These are phyloP conservation scores for Lachnellula cervina DNA, from an alignment of 2,329 filamentous ascomycete genomes.

Conservation along the genomic window DNA sequence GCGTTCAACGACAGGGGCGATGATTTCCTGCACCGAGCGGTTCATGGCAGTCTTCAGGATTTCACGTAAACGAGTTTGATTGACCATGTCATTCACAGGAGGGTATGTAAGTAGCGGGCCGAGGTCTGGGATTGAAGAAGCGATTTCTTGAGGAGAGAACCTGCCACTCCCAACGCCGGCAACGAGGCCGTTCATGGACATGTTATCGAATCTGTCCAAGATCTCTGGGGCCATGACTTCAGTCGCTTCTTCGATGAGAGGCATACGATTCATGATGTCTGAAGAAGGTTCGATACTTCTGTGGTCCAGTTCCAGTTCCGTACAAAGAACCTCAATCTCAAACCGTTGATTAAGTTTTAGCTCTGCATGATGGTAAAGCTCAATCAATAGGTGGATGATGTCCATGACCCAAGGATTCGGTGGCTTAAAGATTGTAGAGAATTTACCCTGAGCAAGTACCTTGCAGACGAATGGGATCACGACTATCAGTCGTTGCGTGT, in stretches of 20 bases:
- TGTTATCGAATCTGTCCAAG: constrained; percentile 76
- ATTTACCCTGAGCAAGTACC: constrained; percentile 77
- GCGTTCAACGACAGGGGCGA: constrained; percentile 92
- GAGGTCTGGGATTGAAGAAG: constrained; percentile 78
- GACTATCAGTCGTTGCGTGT: constrained; percentile 84
- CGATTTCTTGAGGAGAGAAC: constrained; percentile 72
- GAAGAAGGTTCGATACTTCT: constrained; percentile 85
- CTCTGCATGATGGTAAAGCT: constrained; percentile 88
- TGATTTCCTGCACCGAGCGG: constrained; percentile 90
- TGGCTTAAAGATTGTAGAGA: constrained; percentile 84
- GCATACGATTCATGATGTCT: constrained; percentile 73
- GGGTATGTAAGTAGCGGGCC: constrained; percentile 75
- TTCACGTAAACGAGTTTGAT: constrained; percentile 59
- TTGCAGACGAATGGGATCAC: constrained; percentile 98
- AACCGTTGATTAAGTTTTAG: constrained; percentile 97
- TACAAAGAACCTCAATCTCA: constrained; percentile 96
- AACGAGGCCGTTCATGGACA: constrained; percentile 70
- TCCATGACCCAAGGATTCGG: constrained; percentile 99
- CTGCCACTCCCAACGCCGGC: constrained; percentile 64
- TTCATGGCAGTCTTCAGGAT: constrained; percentile 85
- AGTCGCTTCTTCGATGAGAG: constrained; percentile 56
- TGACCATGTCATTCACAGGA: constrained; percentile 73
- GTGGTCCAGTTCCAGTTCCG: constrained; percentile 85
- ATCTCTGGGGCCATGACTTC: constrained; percentile 55
- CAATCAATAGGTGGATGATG: constrained; percentile 83